Percentiles rank a stretch among this genome's conserved stretches.
phyloP scores from a whole-genome alignment of 352 stramenopile genomes.

The Blastocystis sp. region DNA sequence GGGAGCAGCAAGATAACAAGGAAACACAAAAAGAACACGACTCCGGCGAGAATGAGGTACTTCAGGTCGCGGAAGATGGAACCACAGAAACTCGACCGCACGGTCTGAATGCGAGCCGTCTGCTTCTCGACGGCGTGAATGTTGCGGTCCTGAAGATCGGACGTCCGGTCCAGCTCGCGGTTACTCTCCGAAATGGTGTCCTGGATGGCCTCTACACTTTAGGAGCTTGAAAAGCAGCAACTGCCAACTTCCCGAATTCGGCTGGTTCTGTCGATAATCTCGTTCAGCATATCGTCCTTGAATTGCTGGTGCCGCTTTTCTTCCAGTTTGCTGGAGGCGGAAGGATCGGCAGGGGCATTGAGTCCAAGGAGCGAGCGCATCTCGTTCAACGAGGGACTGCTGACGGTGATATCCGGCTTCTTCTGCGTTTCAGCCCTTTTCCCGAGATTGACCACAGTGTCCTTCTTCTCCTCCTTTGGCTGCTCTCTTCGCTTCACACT shows the following conservation, averaged over 20 bases:
- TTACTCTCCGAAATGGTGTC: slow-evolving; percentile 10
- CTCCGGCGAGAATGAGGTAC: background rate
- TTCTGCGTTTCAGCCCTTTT: background rate
- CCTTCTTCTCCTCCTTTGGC: background rate
- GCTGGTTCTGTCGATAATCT: slow-evolving; percentile 5
- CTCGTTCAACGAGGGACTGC: background rate
- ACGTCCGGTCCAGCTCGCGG: background rate
- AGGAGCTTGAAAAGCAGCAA: background rate
- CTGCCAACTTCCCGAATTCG: slow-evolving; percentile 2
- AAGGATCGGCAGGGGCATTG: background rate
- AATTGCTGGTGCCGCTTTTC: background rate
- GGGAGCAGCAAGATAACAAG: slow-evolving; percentile 4
- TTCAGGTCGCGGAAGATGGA: slow-evolving; percentile 22
- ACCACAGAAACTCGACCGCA: background rate
- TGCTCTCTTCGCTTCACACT: background rate
- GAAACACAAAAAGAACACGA: slow-evolving; percentile 23
- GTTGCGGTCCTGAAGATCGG: background rate
- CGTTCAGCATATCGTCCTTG: background rate
- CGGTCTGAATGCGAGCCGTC: background rate
- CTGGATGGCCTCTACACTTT: background rate
- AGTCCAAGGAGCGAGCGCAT: slow-evolving; percentile 2
- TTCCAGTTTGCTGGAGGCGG: background rate
- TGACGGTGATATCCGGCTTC: background rate
- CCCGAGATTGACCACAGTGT: background rate
- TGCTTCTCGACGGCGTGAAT: background rate